Conservation (phyloP, 2,329 filamentous ascomycete species). For the Plectosphaerella sp. region DNA sequence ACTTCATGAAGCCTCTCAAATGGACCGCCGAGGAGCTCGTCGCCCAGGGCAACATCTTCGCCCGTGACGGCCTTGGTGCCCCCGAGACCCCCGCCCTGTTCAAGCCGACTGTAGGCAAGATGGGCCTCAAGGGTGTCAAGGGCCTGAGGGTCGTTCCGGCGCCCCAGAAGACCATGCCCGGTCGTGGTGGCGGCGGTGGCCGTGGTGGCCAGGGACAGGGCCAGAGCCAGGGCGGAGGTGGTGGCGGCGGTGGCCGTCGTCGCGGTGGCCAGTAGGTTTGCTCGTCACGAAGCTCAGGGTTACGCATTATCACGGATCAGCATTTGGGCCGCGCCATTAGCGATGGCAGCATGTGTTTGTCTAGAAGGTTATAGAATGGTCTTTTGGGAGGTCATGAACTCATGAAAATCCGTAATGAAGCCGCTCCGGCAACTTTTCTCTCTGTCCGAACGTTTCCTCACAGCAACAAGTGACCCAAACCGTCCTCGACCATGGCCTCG, state of each 20-base stretch:
- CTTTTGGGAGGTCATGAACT: too few relatives aligned
- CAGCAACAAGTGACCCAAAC: conserved; percentile 22
- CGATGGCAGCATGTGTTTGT: too few relatives aligned
- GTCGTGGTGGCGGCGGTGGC: conserved; percentile 13
- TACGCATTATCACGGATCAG: too few relatives aligned
- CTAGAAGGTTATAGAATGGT: too few relatives aligned
- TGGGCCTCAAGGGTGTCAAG: conserved; percentile 49
- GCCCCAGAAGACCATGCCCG: conserved; percentile 23
- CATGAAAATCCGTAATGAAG: too few relatives aligned
- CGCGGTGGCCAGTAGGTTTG: not conserved
- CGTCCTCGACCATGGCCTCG: conserved; percentile 25
- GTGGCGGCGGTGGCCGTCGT: conserved; percentile 1
- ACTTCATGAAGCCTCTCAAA: conserved; percentile 37
- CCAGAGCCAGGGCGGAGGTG: conserved; percentile 2
- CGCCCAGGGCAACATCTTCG: conserved; percentile 44
- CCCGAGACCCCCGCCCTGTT: conserved; percentile 41
- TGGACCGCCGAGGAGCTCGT: conserved; percentile 43
- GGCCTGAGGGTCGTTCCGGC: conserved; percentile 44
- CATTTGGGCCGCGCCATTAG: too few relatives aligned
- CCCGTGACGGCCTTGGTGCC: conserved; percentile 39
- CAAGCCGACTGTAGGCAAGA: conserved; percentile 48
- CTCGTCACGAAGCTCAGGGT: too few relatives aligned
- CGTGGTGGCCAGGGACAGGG: conserved; percentile 4
- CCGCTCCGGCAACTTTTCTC: not conserved
- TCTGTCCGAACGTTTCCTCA: not conserved